Evolutionary conservation across 257 asterid genomes (phyloP).

Genomic region (Nicotiana attenuata): DNA sequence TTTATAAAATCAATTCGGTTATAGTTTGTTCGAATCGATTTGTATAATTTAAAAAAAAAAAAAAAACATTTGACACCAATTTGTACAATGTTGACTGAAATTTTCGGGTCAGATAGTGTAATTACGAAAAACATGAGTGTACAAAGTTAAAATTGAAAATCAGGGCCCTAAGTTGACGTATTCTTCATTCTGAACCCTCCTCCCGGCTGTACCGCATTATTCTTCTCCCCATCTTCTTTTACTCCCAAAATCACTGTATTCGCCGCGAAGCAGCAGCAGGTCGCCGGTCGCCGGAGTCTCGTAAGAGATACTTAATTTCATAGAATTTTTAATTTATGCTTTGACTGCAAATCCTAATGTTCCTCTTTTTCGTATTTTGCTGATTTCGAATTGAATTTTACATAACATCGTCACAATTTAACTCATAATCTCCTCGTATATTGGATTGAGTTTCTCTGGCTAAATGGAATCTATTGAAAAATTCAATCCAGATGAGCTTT

Average conservation of each 20-base stretch:
- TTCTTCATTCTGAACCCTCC: background rate
- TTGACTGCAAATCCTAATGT: background rate
- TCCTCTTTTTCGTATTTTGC: background rate
- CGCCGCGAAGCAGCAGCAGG: background rate
- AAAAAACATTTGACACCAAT: no score
- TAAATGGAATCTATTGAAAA: background rate
- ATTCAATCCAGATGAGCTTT: background rate
- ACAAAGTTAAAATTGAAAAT: background rate
- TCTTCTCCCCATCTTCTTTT: background rate
- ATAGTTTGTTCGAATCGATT: no score
- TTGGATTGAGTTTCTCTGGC: background rate
- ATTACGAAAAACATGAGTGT: background rate
- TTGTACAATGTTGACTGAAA: background rate
- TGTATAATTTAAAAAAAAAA: no score
- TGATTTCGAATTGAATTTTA: background rate
- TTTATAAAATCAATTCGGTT: no score
- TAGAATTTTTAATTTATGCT: background rate
- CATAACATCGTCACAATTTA: no score
- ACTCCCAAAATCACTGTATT: background rate
- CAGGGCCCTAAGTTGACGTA: background rate
- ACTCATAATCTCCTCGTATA: background rate
- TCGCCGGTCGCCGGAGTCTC: background rate
- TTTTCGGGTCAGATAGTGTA: background rate
- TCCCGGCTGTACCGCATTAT: background rate
- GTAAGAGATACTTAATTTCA: background rate